Evolutionary conservation across 1,139 yeast genomes (phyloP).

Genomic region (Pichia terricola): DNA sequence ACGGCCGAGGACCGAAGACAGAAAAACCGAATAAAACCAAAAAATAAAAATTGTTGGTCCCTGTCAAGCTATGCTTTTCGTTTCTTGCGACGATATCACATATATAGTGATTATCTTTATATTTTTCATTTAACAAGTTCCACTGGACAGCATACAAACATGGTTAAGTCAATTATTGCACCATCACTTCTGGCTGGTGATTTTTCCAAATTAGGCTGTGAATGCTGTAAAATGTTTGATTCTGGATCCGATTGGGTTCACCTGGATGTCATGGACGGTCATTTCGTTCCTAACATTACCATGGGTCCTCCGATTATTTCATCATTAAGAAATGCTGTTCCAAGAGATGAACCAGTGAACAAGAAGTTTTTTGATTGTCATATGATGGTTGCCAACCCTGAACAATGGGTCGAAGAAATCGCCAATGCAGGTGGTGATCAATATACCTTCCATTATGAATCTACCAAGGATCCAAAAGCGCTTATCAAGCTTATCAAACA

Average conservation of each 20-base stretch:
- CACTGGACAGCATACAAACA: constrained; percentile 17
- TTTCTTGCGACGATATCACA: too few relatives aligned
- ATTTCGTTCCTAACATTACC: constrained; percentile 93
- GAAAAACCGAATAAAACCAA: too few relatives aligned
- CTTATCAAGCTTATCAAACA: constrained; percentile 68
- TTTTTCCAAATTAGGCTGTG: constrained; percentile 80
- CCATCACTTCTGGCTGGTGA: constrained; percentile 95
- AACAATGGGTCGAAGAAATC: constrained; percentile 87
- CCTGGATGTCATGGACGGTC: constrained; percentile 97
- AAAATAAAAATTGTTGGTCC: too few relatives aligned
- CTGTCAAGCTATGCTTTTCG: too few relatives aligned
- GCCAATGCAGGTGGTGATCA: constrained; percentile 95
- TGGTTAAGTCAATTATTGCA: constrained; percentile 83
- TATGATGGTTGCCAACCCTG: constrained; percentile 97
- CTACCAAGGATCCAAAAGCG: constrained; percentile 68
- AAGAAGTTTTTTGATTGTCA: constrained; percentile 82
- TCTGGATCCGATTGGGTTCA: constrained; percentile 91
- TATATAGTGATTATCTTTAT: too few relatives aligned
- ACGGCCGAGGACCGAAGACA: too few relatives aligned
- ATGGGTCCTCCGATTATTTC: constrained; percentile 86
- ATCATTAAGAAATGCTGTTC: constrained; percentile 70
- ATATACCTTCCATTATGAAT: constrained; percentile 93
- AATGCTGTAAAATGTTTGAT: constrained; percentile 71
- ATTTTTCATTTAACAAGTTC: too few relatives aligned
- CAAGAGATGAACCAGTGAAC: constrained; percentile 30